Evolutionary conservation across 176 grass and related monocot species (phyloP).

Genomic region (Oryza rufipogon): DNA sequence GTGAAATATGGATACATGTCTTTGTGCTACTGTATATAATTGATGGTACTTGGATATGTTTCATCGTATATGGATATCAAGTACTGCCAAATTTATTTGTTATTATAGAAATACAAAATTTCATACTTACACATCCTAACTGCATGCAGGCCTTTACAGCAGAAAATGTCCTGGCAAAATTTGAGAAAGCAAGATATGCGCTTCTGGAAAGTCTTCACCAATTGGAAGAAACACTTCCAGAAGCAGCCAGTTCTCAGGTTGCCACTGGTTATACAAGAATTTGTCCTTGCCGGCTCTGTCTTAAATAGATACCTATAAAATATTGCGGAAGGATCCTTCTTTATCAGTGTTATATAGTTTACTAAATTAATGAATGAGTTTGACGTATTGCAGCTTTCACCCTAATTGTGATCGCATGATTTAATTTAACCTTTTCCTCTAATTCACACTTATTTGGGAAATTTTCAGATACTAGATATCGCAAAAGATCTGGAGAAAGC

Average conservation of each 20-base stretch:
- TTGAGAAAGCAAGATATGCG: conserved; percentile 71
- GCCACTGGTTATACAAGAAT: conserved; percentile 19
- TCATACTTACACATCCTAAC: conserved; percentile 11
- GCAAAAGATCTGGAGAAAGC: conserved; percentile 53
- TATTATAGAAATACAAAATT: conserved; percentile 13
- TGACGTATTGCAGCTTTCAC: neutral
- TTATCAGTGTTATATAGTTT: neutral
- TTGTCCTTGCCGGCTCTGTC: neutral
- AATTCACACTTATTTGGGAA: neutral
- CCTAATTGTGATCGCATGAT: conserved; percentile 11
- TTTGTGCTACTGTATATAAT: neutral
- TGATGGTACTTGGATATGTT: conserved; percentile 14
- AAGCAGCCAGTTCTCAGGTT: conserved; percentile 62
- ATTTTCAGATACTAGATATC: conserved; percentile 66
- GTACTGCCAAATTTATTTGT: conserved; percentile 1
- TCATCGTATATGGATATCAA: conserved; percentile 8
- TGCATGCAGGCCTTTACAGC: conserved; percentile 66
- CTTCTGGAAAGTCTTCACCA: conserved; percentile 76
- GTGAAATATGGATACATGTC: conserved; percentile 3
- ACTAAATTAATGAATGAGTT: neutral
- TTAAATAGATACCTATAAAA: conserved; percentile 1
- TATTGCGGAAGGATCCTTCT: conserved; percentile 14
- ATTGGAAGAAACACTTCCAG: conserved; percentile 66
- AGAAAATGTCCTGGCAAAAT: conserved; percentile 58
- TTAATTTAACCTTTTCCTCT: conserved; percentile 25